These are phyloP conservation scores for Pouteria glomerata DNA, from an alignment of 148 eudicot species.

Conservation along the genomic window DNA sequence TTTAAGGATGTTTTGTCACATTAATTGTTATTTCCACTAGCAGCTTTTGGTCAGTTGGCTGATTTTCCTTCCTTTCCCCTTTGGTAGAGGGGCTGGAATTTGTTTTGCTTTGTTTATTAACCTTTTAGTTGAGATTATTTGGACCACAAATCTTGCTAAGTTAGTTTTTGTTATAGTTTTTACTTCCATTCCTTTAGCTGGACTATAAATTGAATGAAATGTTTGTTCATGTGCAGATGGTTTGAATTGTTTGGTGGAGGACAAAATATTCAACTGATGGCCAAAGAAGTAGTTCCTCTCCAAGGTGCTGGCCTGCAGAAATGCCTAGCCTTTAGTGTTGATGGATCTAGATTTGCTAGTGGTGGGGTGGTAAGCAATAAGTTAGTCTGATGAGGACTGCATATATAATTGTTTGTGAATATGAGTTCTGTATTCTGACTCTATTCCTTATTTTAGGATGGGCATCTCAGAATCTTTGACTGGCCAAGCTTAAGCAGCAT, in stretches of 20 bases:
- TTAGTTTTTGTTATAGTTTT: not conserved
- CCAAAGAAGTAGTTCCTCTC: slow-evolving; percentile 54
- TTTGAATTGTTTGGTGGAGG: slow-evolving; percentile 54
- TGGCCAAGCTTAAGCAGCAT: slow-evolving; percentile 87
- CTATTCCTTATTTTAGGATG: slow-evolving; percentile 49
- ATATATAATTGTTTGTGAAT: slow-evolving; percentile 1
- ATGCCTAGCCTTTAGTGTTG: slow-evolving; percentile 77
- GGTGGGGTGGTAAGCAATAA: slow-evolving; percentile 73
- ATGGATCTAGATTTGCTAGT: slow-evolving; percentile 80
- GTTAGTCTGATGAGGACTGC: not conserved
- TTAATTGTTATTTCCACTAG: not conserved
- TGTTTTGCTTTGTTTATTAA: not conserved
- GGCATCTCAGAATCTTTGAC: slow-evolving; percentile 87
- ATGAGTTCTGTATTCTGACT: slow-evolving; percentile 10
- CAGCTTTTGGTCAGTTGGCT: not conserved
- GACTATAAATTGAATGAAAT: not conserved
- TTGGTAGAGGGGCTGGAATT: not conserved
- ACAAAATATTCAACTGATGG: slow-evolving; percentile 35
- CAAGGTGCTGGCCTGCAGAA: slow-evolving; percentile 70
- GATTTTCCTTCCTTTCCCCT: not conserved
- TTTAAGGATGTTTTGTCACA: not conserved
- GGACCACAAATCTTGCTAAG: not conserved
- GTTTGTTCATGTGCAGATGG: slow-evolving; percentile 35
- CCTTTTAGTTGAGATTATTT: not conserved
- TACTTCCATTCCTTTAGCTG: not conserved